These are phyloP conservation scores for Tuber microsphaerosporum DNA, from an alignment of 495 filamentous ascomycete species.

Conservation along the genomic window DNA sequence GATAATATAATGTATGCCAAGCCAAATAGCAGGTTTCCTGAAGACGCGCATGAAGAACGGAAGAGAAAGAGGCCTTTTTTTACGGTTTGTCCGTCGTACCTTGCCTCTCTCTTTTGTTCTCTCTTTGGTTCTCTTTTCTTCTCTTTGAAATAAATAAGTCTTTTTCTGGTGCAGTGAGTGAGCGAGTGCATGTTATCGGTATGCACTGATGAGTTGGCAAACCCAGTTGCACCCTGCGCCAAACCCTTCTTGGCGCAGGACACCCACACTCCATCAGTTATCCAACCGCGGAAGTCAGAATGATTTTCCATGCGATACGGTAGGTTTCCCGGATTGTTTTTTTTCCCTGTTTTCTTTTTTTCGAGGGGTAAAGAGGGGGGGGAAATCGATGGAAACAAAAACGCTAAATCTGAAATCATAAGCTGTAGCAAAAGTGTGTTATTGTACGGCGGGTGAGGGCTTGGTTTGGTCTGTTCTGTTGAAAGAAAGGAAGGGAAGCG, in stretches of 20 bases:
- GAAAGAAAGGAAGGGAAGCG: background rate
- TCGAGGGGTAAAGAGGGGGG: background rate
- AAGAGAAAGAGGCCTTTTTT: background rate
- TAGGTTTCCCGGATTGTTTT: background rate
- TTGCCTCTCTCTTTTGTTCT: background rate
- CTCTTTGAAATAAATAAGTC: background rate
- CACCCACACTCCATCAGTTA: background rate
- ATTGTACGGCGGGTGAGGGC: background rate
- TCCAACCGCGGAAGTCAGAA: background rate
- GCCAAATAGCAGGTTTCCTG: background rate
- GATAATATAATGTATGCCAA: background rate
- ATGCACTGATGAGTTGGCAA: conserved; percentile 6
- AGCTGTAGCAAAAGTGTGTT: background rate
- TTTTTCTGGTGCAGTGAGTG: background rate
- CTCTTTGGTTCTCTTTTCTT: background rate
- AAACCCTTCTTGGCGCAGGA: background rate
- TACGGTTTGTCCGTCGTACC: background rate
- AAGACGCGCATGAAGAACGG: background rate
- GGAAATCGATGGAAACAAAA: background rate
- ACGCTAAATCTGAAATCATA: background rate
- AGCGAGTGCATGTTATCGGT: background rate
- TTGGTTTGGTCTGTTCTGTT: background rate
- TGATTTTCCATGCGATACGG: background rate
- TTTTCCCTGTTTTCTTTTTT: background rate
- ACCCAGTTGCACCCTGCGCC: background rate